Conservation (phyloP, 306 rosid genomes). For the Gleditsia sinensis region DNA sequence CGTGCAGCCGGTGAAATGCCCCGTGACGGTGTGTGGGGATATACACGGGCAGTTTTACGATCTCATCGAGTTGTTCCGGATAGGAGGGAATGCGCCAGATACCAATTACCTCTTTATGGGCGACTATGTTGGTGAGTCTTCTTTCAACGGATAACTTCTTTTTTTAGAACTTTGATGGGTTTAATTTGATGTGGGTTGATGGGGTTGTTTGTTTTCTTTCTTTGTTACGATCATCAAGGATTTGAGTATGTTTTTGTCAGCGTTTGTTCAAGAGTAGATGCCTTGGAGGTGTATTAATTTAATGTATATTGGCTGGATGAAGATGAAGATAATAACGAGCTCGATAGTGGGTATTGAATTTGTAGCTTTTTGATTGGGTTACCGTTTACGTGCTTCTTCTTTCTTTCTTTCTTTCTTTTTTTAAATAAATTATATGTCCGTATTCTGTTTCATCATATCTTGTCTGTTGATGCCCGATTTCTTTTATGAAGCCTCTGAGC, state of each 20-base stretch:
- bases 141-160: background rate
- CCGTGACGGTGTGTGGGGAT: constrained; percentile 95
- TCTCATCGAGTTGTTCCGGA: constrained; percentile 95
- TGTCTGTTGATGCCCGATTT: background rate
- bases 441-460: background rate
- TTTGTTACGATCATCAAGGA: too few species aligned
- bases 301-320: background rate
- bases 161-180: background rate
- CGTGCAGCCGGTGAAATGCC: constrained; percentile 98
- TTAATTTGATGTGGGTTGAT: background rate
- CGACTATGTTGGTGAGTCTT: constrained; percentile 87
- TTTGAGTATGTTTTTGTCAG: too few species aligned
- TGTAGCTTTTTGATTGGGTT: background rate
- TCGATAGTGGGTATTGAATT: constrained; percentile 16
- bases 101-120: constrained; percentile 98
- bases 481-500: constrained; percentile 1
- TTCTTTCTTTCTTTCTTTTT: background rate
- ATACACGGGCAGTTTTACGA: constrained; percentile 98
- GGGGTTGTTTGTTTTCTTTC: background rate
- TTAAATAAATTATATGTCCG: background rate
- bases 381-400: background rate
- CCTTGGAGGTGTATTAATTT: too few species aligned
- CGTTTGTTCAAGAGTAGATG: too few species aligned
- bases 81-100: constrained; percentile 92
- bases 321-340: background rate